phyloP scores from a whole-genome alignment of 495 filamentous ascomycete genomes.

The Penicillium pulvis region DNA sequence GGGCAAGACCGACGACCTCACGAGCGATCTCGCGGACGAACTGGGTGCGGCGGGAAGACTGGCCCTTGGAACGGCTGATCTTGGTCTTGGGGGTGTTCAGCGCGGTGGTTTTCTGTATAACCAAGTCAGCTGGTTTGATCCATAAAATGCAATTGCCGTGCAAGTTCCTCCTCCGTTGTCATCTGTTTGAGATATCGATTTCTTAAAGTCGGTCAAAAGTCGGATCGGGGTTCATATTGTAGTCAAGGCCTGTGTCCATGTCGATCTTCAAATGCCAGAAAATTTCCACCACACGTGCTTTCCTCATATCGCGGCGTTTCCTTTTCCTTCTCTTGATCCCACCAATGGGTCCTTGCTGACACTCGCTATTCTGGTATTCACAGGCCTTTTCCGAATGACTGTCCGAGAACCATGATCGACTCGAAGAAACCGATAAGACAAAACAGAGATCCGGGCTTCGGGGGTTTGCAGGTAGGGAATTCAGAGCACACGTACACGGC shows the following conservation, averaged over 20 bases:
- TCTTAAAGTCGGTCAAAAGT: constrained; percentile 9
- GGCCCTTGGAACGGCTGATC: constrained; percentile 87
- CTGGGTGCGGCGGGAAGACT: constrained; percentile 86
- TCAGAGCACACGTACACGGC: constrained; percentile 69
- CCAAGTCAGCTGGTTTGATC: constrained; percentile 32
- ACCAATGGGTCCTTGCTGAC: background rate
- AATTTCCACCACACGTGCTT: constrained; percentile 14
- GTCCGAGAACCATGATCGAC: constrained; percentile 10
- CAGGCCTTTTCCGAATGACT: constrained; percentile 3
- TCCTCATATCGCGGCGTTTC: background rate
- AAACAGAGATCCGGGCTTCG: constrained; percentile 19
- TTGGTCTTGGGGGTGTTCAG: constrained; percentile 78
- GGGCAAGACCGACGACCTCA: constrained; percentile 89
- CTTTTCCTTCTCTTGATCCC: constrained; percentile 8
- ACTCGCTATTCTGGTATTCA: background rate
- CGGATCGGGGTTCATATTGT: constrained; percentile 15
- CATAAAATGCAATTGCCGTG: background rate
- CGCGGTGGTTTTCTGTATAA: constrained; percentile 83
- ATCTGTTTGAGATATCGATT: constrained; percentile 6
- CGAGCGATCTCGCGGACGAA: constrained; percentile 95
- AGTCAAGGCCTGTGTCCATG: constrained; percentile 10
- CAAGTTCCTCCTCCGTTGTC: background rate
- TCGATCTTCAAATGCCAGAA: constrained; percentile 8
- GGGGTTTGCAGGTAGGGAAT: constrained; percentile 9
- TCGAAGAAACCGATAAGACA: constrained; percentile 21